Evolutionary conservation across 176 grass and related monocot genomes (phyloP), one percentile per base, ranked within the genome.

Genomic region (Urochloa ruziziensis): DNA sequence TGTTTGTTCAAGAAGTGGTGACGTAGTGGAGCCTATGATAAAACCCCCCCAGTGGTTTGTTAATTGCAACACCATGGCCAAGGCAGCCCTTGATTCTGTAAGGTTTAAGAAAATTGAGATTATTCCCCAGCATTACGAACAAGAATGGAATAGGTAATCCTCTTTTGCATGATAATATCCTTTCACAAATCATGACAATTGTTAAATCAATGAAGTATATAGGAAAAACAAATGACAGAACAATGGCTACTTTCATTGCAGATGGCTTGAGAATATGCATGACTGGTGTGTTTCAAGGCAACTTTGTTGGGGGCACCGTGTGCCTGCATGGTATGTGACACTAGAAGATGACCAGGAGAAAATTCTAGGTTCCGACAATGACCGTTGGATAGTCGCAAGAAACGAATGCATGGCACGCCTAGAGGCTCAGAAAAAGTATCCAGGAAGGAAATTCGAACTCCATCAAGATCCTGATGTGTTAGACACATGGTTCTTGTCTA

Each of bases 241-340:
- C 53, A n/a, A n/a, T 23, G 52, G 64, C 4, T 64, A 66, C 75
- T 77, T 5, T 80, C 74, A 62, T 56, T 75, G 39, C 78, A 96
- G 94, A 88, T 96, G 94, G 94, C 83, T 96, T 64, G 88, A 91
- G 56, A 91, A 93, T 67, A 96, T 96, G 79, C 94, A 81, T 48
- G 94, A 96, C 70, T 96, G 94, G 94, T 96, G 94, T 72, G 80
- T 96, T 73, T 96, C 94, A 77, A 96, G 94, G 77, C 91, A 96
- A 77, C 88, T 93, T 76, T 96, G 94, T 91, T 93, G 91, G 94
- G 94, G 94, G n/a, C 94, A 96, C 60, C 88, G 83, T 2, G 92
- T 91, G 25, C 94, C 94, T 30, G 91, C 91, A 2, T 93, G 91
- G 94, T 96, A 96, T 85, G 89, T 93, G 63, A 89, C 77, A 35